Base-by-base conservation (phyloP, 1,284 basidiomycete genomes). In the Tylopilus orsonianus region DNA sequence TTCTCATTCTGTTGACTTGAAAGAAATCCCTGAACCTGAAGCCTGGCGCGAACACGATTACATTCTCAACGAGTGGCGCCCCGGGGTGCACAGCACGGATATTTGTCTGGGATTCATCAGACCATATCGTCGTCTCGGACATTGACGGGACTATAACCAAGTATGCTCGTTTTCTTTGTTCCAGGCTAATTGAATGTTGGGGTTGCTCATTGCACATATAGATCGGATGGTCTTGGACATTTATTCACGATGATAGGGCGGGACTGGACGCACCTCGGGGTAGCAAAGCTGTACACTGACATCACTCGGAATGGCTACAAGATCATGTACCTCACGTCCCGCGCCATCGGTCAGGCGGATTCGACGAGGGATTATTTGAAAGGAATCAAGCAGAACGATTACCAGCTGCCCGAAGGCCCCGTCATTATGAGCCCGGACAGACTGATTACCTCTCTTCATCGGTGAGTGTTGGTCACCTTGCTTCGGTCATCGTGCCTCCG, bases 101-200 rank as follows among this genome's bases (percentile, higher is more conserved):
- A 57, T 99, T 99, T 59, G 75, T 99, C 14, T 99, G 95, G 96
- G 92, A 98, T 53, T 82, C 85, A 23, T 86, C 83, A 8, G 93
- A 97, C 66, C 80, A 82, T 22, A 84, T 99, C 19, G 90, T 99
- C 27, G 86, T 99, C 36, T 98, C 95, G 29, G 97, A 99, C 65
- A 99, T 99, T 54, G 97, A 99, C 65, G 97, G 97, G 2, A 99
- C 97, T 0, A 99, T 99, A 66, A 99, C 97, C 29, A 97, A 97
- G 93, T 95, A 58, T 36, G 81, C 62, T 23, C 30, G 4, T 23
- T 42, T 30, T 14, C 42, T n/a, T 40, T 30, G 10, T 41, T 18
- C 13, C 4, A 13, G 10, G 13, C 33, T 9, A n/a, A 19, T 18
- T 33, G 30, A 41, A 8, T 1, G 10, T 18, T 14, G 9, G 6